These are phyloP conservation scores for Zymoseptoria crescenta DNA, from an alignment of 2,329 filamentous ascomycete species.

Conservation along the genomic window DNA sequence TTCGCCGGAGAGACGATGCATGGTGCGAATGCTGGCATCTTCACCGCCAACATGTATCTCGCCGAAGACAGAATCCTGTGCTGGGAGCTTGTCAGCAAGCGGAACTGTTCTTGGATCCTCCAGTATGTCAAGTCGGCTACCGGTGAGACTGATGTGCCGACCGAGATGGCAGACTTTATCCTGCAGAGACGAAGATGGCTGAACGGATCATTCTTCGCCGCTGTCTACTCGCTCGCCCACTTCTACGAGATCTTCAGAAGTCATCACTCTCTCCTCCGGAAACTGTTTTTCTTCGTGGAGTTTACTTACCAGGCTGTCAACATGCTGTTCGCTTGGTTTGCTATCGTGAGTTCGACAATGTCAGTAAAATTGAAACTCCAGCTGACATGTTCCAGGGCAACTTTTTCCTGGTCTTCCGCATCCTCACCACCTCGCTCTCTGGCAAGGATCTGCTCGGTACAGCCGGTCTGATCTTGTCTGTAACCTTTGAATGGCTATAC, in stretches of 20 bases:
- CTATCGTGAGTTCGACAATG: conserved; percentile 56
- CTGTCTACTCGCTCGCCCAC: conserved; percentile 88
- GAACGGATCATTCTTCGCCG: conserved; percentile 97
- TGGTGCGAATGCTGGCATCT: conserved; percentile 84
- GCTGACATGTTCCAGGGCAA: conserved; percentile 52
- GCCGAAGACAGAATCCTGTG: conserved; percentile 98
- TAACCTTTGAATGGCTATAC: conserved; percentile 95
- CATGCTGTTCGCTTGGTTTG: conserved; percentile 99
- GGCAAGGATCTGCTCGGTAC: conserved; percentile 61
- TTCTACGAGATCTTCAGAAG: conserved; percentile 95
- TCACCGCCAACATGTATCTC: conserved; percentile 98
- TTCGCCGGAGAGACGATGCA: conserved; percentile 96
- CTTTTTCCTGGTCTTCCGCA: conserved; percentile 98
- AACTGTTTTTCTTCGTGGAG: conserved; percentile 83
- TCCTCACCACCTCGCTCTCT: conserved; percentile 80
- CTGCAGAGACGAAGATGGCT: conserved; percentile 93
- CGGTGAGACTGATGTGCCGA: conserved; percentile 94
- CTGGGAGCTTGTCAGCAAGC: conserved; percentile 95
- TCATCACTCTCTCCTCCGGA: conserved; percentile 78
- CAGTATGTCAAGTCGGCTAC: conserved; percentile 98
- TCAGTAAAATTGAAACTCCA: not conserved
- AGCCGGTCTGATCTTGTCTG: conserved; percentile 69
- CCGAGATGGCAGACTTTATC: conserved; percentile 88
- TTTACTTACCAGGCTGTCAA: conserved; percentile 91
- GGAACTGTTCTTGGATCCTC: conserved; percentile 94